Evolutionary conservation across 371 early-diverging fungal genomes (phyloP), one percentile per base, ranked within the genome.

Genomic region (Mortierella sp.): DNA sequence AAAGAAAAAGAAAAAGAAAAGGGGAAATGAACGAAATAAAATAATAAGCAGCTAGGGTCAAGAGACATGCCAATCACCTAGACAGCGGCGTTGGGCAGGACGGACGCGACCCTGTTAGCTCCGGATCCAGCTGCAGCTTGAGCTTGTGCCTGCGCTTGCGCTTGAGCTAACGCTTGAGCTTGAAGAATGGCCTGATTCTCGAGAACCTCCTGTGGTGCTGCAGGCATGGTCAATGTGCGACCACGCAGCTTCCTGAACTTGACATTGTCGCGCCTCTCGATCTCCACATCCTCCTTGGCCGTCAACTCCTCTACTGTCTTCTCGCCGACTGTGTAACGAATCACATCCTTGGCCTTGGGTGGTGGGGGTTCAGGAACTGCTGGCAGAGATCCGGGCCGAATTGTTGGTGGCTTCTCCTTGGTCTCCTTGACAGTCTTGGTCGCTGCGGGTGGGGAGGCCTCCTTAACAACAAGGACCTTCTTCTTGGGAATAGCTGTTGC

Each of bases 201-300:
- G 34, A 81, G 53, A 40, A 21, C 75, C 19, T 83, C 83, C 54
- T 79, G 80, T n/a, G 83, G 83, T 34, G 83, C 74, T 24, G 80
- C 83, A 11, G 85, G 85, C 85, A 85, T 85, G 2, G 81, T 81
- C 71, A 85, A 51, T 2, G 81, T 81, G 10, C 85, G 78, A n/a
- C 85, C 85, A 6, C 85, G 72, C 50, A 85, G 69, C 48, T 81
- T 81, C 54, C 85, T 78, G 72, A 85, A 85, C 74, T 85, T 85
- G 76, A 85, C 55, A 28, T 85, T 85, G 21, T 81, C 71, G 34
- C 77, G 75, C 40, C 79, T 64, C 31, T 87, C 87, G 59, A 79
- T 83, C 69, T 79, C 82, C 16, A 75, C 76, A 61, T 79, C 81
- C n/a, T 79, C 87, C 31, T 72, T 61, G 31, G 83, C 81, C 2